These are phyloP conservation scores for Bothriochloa decipiens DNA, from an alignment of 176 grass and related monocot genomes.

Conservation along the genomic window DNA sequence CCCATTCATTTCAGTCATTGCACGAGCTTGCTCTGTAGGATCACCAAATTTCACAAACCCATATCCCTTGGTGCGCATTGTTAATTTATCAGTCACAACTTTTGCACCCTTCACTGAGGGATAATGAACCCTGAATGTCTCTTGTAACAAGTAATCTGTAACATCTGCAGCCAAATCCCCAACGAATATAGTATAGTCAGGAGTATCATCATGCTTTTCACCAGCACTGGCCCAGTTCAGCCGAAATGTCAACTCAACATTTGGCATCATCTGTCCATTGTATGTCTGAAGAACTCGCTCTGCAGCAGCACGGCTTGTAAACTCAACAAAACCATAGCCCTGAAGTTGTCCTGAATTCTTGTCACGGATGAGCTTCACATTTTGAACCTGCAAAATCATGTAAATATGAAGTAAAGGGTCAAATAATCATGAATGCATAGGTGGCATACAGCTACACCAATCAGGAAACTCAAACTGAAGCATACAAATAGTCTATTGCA, in stretches of 20 bases:
- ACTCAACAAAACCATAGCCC: constrained; percentile 95
- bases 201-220: constrained; percentile 83
- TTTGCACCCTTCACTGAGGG: constrained; percentile 92
- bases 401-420: constrained; percentile 11
- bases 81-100: constrained; percentile 93
- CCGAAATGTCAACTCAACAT: constrained; percentile 69
- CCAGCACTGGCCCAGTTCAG: constrained; percentile 96
- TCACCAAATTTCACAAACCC: constrained; percentile 96
- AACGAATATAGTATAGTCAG: constrained; percentile 92
- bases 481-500: neutral
- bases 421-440: neutral
- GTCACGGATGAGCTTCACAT: constrained; percentile 91
- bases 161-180: constrained; percentile 97
- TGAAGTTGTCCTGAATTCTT: constrained; percentile 78
- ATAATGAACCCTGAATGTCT: constrained; percentile 85
- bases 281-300: constrained; percentile 76
- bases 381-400: constrained; percentile 54
- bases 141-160: constrained; percentile 89
- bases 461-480: neutral
- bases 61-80: constrained; percentile 92
- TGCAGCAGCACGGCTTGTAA: constrained; percentile 71
- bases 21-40: constrained; percentile 79
- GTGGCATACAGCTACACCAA: neutral
- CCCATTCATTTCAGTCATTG: constrained; percentile 99
- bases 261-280: constrained; percentile 93